phyloP scores from a whole-genome alignment of 1,139 yeast genomes.

The Candida pseudocylindracea region DNA sequence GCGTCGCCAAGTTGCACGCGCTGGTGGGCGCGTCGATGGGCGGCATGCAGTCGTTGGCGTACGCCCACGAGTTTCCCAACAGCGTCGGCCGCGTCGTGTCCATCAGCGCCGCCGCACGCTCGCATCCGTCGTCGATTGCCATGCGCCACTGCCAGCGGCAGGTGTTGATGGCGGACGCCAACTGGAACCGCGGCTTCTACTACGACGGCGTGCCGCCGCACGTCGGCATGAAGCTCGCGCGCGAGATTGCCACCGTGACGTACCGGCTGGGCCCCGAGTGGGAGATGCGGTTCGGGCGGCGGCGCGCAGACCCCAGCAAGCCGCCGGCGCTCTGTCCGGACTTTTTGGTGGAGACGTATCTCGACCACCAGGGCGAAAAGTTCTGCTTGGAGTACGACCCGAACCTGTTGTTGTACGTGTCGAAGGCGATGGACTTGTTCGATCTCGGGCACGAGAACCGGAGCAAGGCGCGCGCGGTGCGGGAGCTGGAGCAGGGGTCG shows the following conservation, averaged over 20 bases:
- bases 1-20: conserved; percentile 44
- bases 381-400: conserved; percentile 85
- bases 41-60: conserved; percentile 88
- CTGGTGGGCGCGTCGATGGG: conserved; percentile 92
- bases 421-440: conserved; percentile 89
- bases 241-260: conserved; percentile 87
- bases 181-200: conserved; percentile 85
- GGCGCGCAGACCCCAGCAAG: conserved; percentile 57
- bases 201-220: conserved; percentile 71
- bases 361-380: conserved; percentile 90
- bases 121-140: conserved; percentile 88
- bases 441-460: conserved; percentile 43
- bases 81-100: conserved; percentile 51
- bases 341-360: conserved; percentile 72
- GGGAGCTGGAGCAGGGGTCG: conserved; percentile 15
- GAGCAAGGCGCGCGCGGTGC: conserved; percentile 15
- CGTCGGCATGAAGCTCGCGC: conserved; percentile 82
- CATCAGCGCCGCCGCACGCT: conserved; percentile 79
- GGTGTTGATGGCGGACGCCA: conserved; percentile 83
- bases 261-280: conserved; percentile 94
- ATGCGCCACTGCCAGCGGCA: conserved; percentile 86
- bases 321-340: conserved; percentile 88
- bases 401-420: conserved; percentile 65
- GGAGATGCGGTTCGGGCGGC: conserved; percentile 83
- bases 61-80: conserved; percentile 65